phyloP scores from a whole-genome alignment of 495 filamentous ascomycete genomes.

The Terfezia boudieri region DNA sequence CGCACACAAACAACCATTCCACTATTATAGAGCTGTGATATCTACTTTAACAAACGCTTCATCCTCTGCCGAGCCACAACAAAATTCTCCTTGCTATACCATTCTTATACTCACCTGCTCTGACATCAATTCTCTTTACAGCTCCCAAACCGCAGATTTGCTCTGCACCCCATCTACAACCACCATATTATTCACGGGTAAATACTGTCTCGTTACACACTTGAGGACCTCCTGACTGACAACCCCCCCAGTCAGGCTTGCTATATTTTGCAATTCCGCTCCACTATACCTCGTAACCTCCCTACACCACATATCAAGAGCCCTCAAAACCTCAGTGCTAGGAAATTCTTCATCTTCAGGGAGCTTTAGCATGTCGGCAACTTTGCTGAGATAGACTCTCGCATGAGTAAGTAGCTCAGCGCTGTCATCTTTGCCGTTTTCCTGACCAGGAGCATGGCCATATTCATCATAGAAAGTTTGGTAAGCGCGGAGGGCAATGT shows the following conservation, averaged over 20 bases:
- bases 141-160: conserved; percentile 44
- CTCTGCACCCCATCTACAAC: conserved; percentile 78
- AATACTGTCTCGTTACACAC: conserved; percentile 76
- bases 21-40: no score
- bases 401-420: conserved; percentile 6
- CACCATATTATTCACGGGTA: conserved; percentile 81
- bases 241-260: conserved; percentile 74
- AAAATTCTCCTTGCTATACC: no score
- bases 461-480: conserved; percentile 6
- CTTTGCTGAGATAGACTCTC: conserved; percentile 4
- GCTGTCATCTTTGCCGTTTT: conserved; percentile 7
- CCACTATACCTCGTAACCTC: conserved; percentile 58
- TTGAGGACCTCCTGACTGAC: conserved; percentile 93
- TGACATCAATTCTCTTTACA: conserved; percentile 1
- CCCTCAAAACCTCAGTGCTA: background rate
- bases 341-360: background rate
- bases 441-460: background rate
- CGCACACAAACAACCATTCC: no score
- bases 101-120: no score
- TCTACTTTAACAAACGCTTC: no score
- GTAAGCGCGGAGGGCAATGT: conserved; percentile 40
- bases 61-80: no score
- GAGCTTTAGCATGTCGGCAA: conserved; percentile 6
- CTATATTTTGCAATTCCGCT: conserved; percentile 82
- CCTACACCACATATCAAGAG: conserved; percentile 30